Percentiles rank a stretch among this genome's conserved stretches.
Evolutionary conservation across 2,329 filamentous ascomycete species (phyloP).

Genomic region (Aspergillus caelatus): DNA sequence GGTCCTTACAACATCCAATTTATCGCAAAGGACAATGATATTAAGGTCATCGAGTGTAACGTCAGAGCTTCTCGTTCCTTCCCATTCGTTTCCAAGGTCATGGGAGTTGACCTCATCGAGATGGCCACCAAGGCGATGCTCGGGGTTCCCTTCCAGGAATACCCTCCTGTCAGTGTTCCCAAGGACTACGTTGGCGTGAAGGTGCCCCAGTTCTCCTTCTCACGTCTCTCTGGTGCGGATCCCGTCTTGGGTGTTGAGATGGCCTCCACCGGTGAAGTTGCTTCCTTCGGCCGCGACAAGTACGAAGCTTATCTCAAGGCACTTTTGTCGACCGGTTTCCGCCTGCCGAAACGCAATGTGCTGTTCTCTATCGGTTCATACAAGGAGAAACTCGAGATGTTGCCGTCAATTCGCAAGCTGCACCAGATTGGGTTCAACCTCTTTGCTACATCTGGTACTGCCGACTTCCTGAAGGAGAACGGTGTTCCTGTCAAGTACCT

Average conservation of each 20-base stretch:
- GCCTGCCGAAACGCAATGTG: slow-evolving; percentile 92
- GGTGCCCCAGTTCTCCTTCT: slow-evolving; percentile 99
- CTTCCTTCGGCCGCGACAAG: slow-evolving; percentile 92
- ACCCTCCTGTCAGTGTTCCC: slow-evolving; percentile 75
- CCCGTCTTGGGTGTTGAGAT: slow-evolving; percentile 97
- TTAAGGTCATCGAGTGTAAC: slow-evolving; percentile 99
- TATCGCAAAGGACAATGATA: slow-evolving; percentile 98
- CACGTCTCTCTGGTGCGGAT: slow-evolving; percentile 90
- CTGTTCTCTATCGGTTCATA: slow-evolving; percentile 93
- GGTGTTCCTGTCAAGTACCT: slow-evolving; percentile 90
- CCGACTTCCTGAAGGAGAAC: slow-evolving; percentile 93
- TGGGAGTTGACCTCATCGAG: slow-evolving; percentile 96
- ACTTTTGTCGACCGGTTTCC: slow-evolving; percentile 93
- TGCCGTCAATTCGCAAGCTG: slow-evolving; percentile 87
- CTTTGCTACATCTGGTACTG: slow-evolving; percentile 93
- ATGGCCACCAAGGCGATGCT: slow-evolving; percentile 98
- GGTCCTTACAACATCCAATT: slow-evolving; percentile 99
- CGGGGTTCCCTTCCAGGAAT: slow-evolving; percentile 77
- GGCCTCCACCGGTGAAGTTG: slow-evolving; percentile 98
- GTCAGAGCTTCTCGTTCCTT: slow-evolving; percentile 94
- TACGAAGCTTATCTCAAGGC: slow-evolving; percentile 98
- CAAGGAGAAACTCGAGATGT: slow-evolving; percentile 98
- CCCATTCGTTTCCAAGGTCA: slow-evolving; percentile 98
- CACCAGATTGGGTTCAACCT: slow-evolving; percentile 92
- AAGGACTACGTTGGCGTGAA: slow-evolving; percentile 92